Evolutionary conservation across 805 yeast species (phyloP), one percentile per base, ranked within the genome.

Genomic region (Kurtzmaniella fragi): DNA sequence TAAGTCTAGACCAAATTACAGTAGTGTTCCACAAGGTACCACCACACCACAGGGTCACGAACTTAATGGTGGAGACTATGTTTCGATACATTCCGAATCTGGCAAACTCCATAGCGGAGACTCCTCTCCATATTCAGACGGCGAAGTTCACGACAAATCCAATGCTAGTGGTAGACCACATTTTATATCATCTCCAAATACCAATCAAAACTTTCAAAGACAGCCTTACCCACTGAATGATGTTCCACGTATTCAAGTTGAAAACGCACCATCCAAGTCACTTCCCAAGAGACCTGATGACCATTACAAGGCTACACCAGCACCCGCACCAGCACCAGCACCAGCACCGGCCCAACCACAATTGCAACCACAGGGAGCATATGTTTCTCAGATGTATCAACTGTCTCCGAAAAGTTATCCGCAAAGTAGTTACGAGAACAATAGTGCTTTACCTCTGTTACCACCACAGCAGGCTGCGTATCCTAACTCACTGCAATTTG

Each of bases 161-260:
- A 16, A 27, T 7, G 10, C 38, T 3, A 26, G 20, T 11, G 46
- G 48, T 32, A 56, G 51, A 44, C 69, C 68, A 14, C 52, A 56
- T 35, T 59, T 53, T 32, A 64, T 65, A 15, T 44, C 56, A 16
- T 55, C 64, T 8, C 70, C 67, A 10, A 57, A 54, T 45, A 42
- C 49, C 27, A 47, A 59, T 2, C 67, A 59, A 38, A 59, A 59
- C 35, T 56, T 20, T 8, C 25, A 20, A 20, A 20, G 25, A 8
- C 25, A 20, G 8, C 25, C 25, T 20, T 20, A 20, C 8, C 25
- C 25, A 5, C 25, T 20, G 25, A 20, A 20, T 20, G 25, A 54
- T 32, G 31, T 36, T 15, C 42, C 44, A 11, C 38, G 43, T 9
- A 39, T 43, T 17, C 29, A 25, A 31, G n/a, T 15, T 9, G 27